These are phyloP conservation scores for Wickerhamiella infanticola DNA, from an alignment of 1,139 yeast genomes.

Conservation along the genomic window DNA sequence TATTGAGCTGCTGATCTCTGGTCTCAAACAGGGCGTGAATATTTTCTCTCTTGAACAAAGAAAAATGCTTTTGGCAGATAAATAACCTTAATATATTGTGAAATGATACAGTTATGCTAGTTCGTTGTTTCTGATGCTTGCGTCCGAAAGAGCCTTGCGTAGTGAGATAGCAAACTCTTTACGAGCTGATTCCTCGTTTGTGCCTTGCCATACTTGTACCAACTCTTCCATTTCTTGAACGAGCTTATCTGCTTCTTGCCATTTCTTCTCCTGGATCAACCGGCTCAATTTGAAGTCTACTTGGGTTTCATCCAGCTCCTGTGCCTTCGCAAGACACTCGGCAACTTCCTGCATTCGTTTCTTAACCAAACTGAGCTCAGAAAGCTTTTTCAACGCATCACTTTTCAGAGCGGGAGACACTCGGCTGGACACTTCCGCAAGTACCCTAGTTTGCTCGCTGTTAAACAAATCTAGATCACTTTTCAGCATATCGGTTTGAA, in stretches of 20 bases:
- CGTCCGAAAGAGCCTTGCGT: conserved; percentile 16
- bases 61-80: conserved; percentile 11
- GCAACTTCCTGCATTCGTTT: conserved; percentile 19
- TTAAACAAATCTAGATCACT: conserved; percentile 20
- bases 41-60: conserved; percentile 24
- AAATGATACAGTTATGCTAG: neutral
- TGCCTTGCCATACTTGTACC: conserved; percentile 21
- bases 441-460: conserved; percentile 15
- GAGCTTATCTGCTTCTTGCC: conserved; percentile 14
- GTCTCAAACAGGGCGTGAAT: conserved; percentile 26
- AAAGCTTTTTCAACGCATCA: conserved; percentile 9
- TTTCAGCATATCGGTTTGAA: conserved; percentile 23
- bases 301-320: conserved; percentile 16
- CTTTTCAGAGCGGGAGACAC: neutral
- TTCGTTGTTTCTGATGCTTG: conserved; percentile 2
- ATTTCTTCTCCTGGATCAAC: conserved; percentile 14
- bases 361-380: conserved; percentile 18
- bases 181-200: conserved; percentile 14
- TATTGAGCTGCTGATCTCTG: conserved; percentile 22
- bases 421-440: neutral
- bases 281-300: conserved; percentile 13
- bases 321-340: conserved; percentile 19
- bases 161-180: conserved; percentile 16
- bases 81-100: neutral
- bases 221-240: conserved; percentile 15